Evolutionary conservation across 139 green algal genomes (phyloP), one percentile per base, ranked within the genome.

Genomic region (Closterium sp.): DNA sequence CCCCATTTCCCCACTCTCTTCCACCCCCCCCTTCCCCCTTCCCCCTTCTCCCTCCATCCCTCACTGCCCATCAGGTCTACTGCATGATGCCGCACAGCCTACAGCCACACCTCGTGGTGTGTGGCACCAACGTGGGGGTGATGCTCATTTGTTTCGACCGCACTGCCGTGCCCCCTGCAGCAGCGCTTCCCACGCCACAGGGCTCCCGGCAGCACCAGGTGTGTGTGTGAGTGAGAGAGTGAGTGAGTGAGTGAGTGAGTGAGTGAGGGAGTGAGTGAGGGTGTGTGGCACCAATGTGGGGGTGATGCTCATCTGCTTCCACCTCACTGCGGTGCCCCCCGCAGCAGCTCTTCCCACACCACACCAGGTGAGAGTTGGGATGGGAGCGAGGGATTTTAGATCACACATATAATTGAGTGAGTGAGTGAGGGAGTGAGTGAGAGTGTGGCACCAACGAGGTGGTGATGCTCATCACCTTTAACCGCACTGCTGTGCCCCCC

Each of bases 21-120:
- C 1, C 50, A 24, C 50, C 50, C 9, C 50, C 2, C 10, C 2
- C 17, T 4, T 11, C 50, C 13, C 10, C 13, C 13, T 73, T 3
- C 17, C 50, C 13, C 50, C 50, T 4, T 27, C 50, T 10, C 50
- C 2, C 10, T 73, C 50, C 50, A 0, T 4, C 17, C 50, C 17
- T 73, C 50, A 9, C 50, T 22, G 10, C 10, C 5, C 38, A 45
- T 45, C 89, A 94, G 92, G 34, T 94, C 31, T 94, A 94, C 45
- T 93, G 84, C 89, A 94, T 93, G 84, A 29, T 70, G 28, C 27
- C 90, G 7, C 92, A 94, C 45, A 89, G 89, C 21, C 89, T 94
- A 1, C 92, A 91, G 27, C 89, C 92, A 10, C 92, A 94, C 70
- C 85, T 94, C 9, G 86, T 94, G 32, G 38, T 45, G 38, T 45